phyloP scores from a whole-genome alignment of 1,284 basidiomycete genomes.

The Neonothopanus nambi region DNA sequence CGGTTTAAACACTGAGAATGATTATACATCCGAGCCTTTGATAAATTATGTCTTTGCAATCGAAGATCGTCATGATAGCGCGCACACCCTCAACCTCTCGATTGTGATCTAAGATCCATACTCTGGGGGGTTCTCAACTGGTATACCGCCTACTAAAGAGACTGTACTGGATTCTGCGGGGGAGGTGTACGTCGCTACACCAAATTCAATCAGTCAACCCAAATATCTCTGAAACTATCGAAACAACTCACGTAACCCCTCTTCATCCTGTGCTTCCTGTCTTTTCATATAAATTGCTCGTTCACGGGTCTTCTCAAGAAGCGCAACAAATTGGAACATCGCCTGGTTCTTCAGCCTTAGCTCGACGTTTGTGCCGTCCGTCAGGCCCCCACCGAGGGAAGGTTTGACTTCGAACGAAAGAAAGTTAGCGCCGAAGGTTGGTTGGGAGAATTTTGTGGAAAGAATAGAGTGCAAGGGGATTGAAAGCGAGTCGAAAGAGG shows the following conservation, averaged over 20 bases:
- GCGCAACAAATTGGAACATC: constrained; percentile 71
- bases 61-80: too few relatives aligned
- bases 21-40: too few relatives aligned
- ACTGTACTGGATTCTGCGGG: constrained; percentile 45
- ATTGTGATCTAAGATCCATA: constrained; percentile 46
- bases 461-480: constrained; percentile 66
- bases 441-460: constrained; percentile 73
- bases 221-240: constrained; percentile 33
- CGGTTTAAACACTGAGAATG: too few relatives aligned
- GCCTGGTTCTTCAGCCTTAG: constrained; percentile 66
- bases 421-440: constrained; percentile 69
- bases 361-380: constrained; percentile 61
- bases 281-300: constrained; percentile 72
- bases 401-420: constrained; percentile 67
- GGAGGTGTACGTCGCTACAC: constrained; percentile 57
- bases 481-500: constrained; percentile 51
- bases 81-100: too few relatives aligned
- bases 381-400: constrained; percentile 61
- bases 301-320: constrained; percentile 75
- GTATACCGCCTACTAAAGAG: constrained; percentile 37
- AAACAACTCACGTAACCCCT: constrained; percentile 72
- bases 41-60: too few relatives aligned
- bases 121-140: constrained; percentile 61
- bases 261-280: constrained; percentile 57
- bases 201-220: constrained; percentile 10